Base-by-base conservation (phyloP, 371 early-diverging fungal genomes). In the Lichtheimia hyalospora region DNA sequence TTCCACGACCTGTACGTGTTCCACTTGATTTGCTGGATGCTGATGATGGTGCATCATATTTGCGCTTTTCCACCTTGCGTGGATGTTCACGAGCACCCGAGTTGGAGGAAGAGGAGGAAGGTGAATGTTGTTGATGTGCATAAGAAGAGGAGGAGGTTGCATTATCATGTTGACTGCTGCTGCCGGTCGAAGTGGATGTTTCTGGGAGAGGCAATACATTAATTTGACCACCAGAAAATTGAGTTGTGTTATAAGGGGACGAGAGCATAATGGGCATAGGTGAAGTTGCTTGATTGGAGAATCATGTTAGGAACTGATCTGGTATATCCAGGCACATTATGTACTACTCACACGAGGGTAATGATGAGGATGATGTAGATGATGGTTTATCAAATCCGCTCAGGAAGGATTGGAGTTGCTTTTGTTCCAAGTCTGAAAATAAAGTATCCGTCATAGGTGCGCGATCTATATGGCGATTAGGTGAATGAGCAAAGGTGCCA, bases 191-290 rank as follows among this genome's bases (percentile, higher is more conserved):
- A 20, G 53, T 52, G 21, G 59, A 52, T 39, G 49, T 8, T 43
- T 62, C 62, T 18, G 62, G 62, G 41, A 62, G 40, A 16, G 56
- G 62, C 2, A 54, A 25, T 23, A 62, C 51, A 27, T 51, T 55
- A 16, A 55, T 55, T 44, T 55, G 56, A 3, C 44, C 44, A 25
- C 44, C 41, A 8, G 43, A 14, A 16, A 41, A 49, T 43, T 54
- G 51, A 34, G 65, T 64, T 51, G 57, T 57, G 34, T 59, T 59
- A 43, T 66, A 66, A 41, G 66, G 66, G 1, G 66, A 66, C 23
- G 66, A 66, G 8, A 66, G 28, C 15, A 66, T 25, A 13, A 66
- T 61, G 28, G 66, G 66, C n/a, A 60, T 66, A 16, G 66, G 66
- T 42, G 66, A 60, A 23, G 61, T 61, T 66, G 43, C 50, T 56